Base-by-base conservation (phyloP, 345 rosid genomes). In the Salix udensis region DNA sequence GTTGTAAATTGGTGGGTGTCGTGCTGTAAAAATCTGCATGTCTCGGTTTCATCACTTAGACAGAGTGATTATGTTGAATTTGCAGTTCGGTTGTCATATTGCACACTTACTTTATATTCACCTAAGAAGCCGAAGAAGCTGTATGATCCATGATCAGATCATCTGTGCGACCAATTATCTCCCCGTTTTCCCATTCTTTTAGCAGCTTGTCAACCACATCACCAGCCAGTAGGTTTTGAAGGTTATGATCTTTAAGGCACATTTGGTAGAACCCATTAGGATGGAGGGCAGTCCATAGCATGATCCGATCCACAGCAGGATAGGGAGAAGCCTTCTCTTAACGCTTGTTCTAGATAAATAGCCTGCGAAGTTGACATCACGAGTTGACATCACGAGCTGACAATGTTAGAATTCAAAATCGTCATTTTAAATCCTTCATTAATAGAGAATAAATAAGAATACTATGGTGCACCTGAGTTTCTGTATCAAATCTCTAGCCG, bases 321-420 rank as follows among this genome's bases (percentile, higher is more conserved):
- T 91, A n/a, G 97, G 4, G 97, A 94, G 80, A 87, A 94, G 34
- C 97, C 98, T 85, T 94, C 98, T 72, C 90, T 88, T 71, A 91
- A 23, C 37, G 91, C 97, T 83, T 90, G 86, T 46, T 94, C 97
- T 23, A 91, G 84, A 77, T 89, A 88, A 4, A 74, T 18, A 18
- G 88, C 97, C 96, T 90, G 82, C 40, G 26, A 61, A 10, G 65
- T 30, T 39, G 23, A 66, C 12, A 34, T 15, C 37, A 55, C 21
- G 46, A 31, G 13, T 14, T 40, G 44, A 24, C 16, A 34, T 15
- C 37, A 55, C 21, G 46, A 31, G 13, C 44, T 40, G 44, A 24
- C 16, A 65, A 65, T 65, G 40, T 65, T 30, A 26, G 28, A 12
- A 10, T 58, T 9, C 64, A 3, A 58, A 58, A 10, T 3, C n/a